These are phyloP conservation scores for Populus pruinosa DNA, from an alignment of 345 rosid species.

Conservation along the genomic window DNA sequence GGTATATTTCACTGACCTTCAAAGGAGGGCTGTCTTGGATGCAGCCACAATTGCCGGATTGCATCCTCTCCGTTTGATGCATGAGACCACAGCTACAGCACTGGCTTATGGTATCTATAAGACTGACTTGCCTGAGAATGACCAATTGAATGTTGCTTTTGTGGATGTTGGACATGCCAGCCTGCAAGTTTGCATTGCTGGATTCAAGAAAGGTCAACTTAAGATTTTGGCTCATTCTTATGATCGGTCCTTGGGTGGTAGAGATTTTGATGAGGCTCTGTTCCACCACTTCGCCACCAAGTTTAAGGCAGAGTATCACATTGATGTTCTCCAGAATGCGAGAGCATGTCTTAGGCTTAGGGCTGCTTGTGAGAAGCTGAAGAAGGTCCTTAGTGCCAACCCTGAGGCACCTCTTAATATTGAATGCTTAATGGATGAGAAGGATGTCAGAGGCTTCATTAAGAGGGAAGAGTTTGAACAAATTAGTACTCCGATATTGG, in stretches of 20 bases:
- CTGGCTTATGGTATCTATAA: constrained; percentile 95
- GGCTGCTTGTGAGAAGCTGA: constrained; percentile 84
- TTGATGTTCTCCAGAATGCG: constrained; percentile 83
- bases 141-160: constrained; percentile 78
- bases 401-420: constrained; percentile 83
- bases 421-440: constrained; percentile 96
- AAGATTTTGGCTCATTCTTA: constrained; percentile 73
- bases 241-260: constrained; percentile 82
- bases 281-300: constrained; percentile 71
- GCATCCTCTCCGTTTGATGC: constrained; percentile 79
- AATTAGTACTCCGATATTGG: constrained; percentile 72
- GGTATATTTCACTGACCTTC: constrained; percentile 82
- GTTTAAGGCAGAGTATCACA: constrained; percentile 84
- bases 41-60: constrained; percentile 93
- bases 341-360: constrained; percentile 84
- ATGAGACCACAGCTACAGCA: constrained; percentile 93
- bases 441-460: constrained; percentile 80
- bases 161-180: constrained; percentile 90
- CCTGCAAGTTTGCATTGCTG: constrained; percentile 98
- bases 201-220: constrained; percentile 80
- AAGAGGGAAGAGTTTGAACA: constrained; percentile 92
- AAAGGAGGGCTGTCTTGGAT: constrained; percentile 88
- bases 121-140: constrained; percentile 89
- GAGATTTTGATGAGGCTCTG: constrained; percentile 89
- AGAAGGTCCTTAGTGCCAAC: constrained; percentile 93